A percentile compares a stretch with the other conserved stretches of the same genome.
phyloP scores from a whole-genome alignment of 2,329 filamentous ascomycete genomes.

The Septoria petroselini region DNA sequence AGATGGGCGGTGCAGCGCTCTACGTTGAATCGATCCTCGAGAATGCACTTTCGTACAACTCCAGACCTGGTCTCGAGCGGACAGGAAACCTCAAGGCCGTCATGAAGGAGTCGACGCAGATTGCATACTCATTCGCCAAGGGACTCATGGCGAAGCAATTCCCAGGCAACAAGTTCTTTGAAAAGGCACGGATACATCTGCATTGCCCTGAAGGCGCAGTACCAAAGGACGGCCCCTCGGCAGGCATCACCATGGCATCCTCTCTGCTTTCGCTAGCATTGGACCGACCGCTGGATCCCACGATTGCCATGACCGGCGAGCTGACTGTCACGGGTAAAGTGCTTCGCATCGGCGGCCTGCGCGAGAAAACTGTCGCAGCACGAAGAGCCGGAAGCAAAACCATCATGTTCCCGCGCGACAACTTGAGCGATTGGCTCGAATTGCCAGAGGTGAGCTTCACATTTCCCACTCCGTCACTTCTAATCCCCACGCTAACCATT shows the following conservation, averaged over 20 bases:
- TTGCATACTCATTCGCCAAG: conserved; percentile 96
- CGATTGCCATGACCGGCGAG: conserved; percentile 96
- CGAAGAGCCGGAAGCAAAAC: conserved; percentile 86
- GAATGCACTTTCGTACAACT: conserved; percentile 68
- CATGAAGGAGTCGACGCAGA: conserved; percentile 95
- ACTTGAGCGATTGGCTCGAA: conserved; percentile 95
- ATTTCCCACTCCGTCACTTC: neutral
- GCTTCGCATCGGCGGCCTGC: conserved; percentile 83
- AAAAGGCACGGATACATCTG: conserved; percentile 89
- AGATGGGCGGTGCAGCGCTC: conserved; percentile 91
- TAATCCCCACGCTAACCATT: conserved; percentile 13
- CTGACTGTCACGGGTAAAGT: conserved; percentile 97
- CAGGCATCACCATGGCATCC: conserved; percentile 98
- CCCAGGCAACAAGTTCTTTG: conserved; percentile 90
- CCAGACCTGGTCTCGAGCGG: conserved; percentile 76
- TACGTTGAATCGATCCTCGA: conserved; percentile 97
- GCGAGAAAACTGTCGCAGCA: conserved; percentile 97
- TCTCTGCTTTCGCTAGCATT: conserved; percentile 82
- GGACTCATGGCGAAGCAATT: conserved; percentile 80
- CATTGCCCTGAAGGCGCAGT: conserved; percentile 97
- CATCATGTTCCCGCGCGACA: conserved; percentile 92
- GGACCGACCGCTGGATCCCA: conserved; percentile 72
- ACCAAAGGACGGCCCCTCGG: conserved; percentile 75
- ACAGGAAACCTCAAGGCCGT: conserved; percentile 94
- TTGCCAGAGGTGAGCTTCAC: conserved; percentile 76